These are phyloP conservation scores for Aspergillus tubingensis DNA, from an alignment of 2,329 filamentous ascomycete species.

Conservation along the genomic window DNA sequence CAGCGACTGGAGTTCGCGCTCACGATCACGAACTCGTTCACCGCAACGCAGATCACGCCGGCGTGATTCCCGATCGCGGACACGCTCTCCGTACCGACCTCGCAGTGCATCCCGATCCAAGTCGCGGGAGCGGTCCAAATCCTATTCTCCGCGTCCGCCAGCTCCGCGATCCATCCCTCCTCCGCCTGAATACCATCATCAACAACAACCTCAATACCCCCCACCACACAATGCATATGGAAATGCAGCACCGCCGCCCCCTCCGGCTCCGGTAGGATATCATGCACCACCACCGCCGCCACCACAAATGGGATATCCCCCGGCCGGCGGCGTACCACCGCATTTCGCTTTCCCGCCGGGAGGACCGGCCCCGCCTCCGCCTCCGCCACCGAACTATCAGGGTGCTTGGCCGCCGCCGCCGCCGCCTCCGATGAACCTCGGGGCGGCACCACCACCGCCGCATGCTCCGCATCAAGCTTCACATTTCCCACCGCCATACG, in stretches of 20 bases:
- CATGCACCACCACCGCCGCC: conserved; percentile 23
- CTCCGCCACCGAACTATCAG: conserved; percentile 37
- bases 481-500: conserved; percentile 28
- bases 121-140: conserved; percentile 16
- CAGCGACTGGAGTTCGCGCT: conserved; percentile 32
- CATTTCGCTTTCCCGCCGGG: conserved; percentile 13
- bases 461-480: background rate
- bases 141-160: conserved; percentile 37
- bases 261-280: conserved; percentile 14
- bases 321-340: conserved; percentile 2
- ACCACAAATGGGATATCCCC: conserved; percentile 19
- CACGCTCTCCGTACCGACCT: conserved; percentile 27
- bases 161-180: conserved; percentile 10
- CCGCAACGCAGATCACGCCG: conserved; percentile 18
- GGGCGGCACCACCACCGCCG: conserved; percentile 6
- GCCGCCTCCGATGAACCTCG: conserved; percentile 31
- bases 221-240: conserved; percentile 4
- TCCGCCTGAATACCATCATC: conserved; percentile 14
- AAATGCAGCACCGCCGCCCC: conserved; percentile 8
- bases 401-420: conserved; percentile 39
- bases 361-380: conserved; percentile 26
- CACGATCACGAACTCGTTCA: conserved; percentile 35
- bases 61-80: conserved; percentile 30
- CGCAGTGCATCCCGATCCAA: conserved; percentile 28
- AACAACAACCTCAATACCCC: background rate